These are phyloP conservation scores for Claviceps purpurea DNA, from an alignment of 2,329 filamentous ascomycete species.

Conservation along the genomic window DNA sequence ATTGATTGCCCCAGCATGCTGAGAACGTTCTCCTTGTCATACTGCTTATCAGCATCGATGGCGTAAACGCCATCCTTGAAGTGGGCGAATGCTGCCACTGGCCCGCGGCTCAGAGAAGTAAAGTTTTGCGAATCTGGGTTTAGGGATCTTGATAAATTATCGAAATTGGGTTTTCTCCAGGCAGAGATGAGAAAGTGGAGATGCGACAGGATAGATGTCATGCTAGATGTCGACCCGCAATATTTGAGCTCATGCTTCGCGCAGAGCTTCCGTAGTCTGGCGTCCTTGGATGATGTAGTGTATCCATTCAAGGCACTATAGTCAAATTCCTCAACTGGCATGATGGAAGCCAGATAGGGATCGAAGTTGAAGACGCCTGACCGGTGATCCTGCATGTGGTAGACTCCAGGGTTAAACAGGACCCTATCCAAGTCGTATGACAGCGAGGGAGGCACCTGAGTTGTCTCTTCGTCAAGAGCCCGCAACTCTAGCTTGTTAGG, in stretches of 20 bases:
- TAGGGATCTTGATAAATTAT: conserved; percentile 56
- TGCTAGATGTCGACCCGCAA: conserved; percentile 90
- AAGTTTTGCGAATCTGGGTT: conserved; percentile 47
- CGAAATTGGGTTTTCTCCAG: conserved; percentile 61
- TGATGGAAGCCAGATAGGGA: conserved; percentile 82
- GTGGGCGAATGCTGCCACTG: conserved; percentile 68
- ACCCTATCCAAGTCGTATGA: conserved; percentile 71
- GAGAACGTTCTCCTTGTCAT: conserved; percentile 70
- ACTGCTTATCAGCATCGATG: conserved; percentile 92
- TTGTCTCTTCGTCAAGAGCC: conserved; percentile 19
- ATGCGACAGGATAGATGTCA: conserved; percentile 76
- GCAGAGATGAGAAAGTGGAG: conserved; percentile 84
- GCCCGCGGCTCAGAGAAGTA: conserved; percentile 58
- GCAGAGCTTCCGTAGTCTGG: conserved; percentile 55
- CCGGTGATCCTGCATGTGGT: conserved; percentile 77
- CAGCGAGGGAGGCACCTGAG: conserved; percentile 32
- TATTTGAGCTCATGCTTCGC: conserved; percentile 60
- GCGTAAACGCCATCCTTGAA: conserved; percentile 79
- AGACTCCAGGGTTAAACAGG: conserved; percentile 91
- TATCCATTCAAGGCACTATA: conserved; percentile 78
- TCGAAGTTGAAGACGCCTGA: conserved; percentile 94
- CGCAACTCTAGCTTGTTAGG: conserved; percentile 14
- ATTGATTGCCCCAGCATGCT: conserved; percentile 91
- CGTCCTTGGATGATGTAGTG: conserved; percentile 81
- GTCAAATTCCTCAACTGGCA: conserved; percentile 87